Evolutionary conservation across 2,329 filamentous ascomycete species (phyloP).

Genomic region (Xylariaceae sp.): DNA sequence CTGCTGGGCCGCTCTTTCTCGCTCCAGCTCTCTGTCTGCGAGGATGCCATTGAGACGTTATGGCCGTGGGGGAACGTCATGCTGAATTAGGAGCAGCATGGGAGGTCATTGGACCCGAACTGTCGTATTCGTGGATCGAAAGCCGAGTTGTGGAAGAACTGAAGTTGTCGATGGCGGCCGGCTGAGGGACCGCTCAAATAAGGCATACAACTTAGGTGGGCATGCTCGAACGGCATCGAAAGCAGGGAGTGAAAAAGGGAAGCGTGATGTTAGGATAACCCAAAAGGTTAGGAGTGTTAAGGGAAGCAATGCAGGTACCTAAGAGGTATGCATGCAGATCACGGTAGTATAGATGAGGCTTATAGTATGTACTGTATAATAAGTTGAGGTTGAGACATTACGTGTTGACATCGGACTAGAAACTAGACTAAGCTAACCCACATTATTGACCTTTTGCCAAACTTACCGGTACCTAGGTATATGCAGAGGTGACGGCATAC

Average conservation of each 20-base stretch:
- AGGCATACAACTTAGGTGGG: slow-evolving; percentile 5
- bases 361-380: too few relatives aligned
- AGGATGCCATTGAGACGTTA: slow-evolving; percentile 42
- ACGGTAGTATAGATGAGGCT: too few relatives aligned
- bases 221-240: background rate
- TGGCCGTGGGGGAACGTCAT: slow-evolving; percentile 36
- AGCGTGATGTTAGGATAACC: background rate
- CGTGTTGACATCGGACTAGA: too few relatives aligned
- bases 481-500: slow-evolving; percentile 4
- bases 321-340: slow-evolving; percentile 5
- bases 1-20: slow-evolving; percentile 41
- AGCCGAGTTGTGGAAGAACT: background rate
- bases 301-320: background rate
- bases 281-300: background rate
- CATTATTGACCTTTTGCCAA: too few relatives aligned
- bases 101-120: slow-evolving; percentile 4
- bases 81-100: slow-evolving; percentile 14
- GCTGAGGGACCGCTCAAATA: background rate
- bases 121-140: background rate
- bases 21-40: slow-evolving; percentile 45
- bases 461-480: too few relatives aligned
- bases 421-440: too few relatives aligned
- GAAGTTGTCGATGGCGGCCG: background rate
- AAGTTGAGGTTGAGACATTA: too few relatives aligned
- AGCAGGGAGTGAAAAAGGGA: background rate